Percentiles rank a stretch among this genome's conserved stretches.
These are phyloP conservation scores for Mariannaea elegans DNA, from an alignment of 2,329 filamentous ascomycete species.

Conservation along the genomic window DNA sequence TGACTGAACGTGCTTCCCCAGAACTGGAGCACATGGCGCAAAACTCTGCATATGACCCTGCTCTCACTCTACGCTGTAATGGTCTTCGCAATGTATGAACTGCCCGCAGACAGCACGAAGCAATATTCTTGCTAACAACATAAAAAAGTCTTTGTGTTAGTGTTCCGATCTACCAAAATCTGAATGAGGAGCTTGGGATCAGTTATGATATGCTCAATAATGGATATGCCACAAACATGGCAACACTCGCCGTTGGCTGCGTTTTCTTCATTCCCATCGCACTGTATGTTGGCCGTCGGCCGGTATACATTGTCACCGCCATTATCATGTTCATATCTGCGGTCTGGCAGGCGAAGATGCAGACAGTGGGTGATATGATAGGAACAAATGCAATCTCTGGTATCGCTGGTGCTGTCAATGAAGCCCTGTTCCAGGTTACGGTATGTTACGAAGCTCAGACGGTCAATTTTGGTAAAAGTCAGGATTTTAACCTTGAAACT, in stretches of 20 bases:
- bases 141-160: slow-evolving; percentile 24
- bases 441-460: slow-evolving; percentile 6
- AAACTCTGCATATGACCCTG: slow-evolving; percentile 20
- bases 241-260: slow-evolving; percentile 42
- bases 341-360: slow-evolving; percentile 38
- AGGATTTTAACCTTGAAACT: background rate
- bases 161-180: slow-evolving; percentile 31
- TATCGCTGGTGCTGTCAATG: slow-evolving; percentile 48
- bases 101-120: rapidly evolving
- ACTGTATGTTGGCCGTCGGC: slow-evolving; percentile 43
- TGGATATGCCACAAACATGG: slow-evolving; percentile 40
- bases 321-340: slow-evolving; percentile 31
- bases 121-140: background rate
- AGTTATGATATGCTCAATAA: slow-evolving; percentile 36
- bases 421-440: slow-evolving; percentile 49
- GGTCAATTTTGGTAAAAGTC: no score
- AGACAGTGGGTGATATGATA: slow-evolving; percentile 31
- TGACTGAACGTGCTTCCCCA: background rate
- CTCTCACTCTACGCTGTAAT: slow-evolving; percentile 29
- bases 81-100: slow-evolving; percentile 30
- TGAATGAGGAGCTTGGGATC: slow-evolving; percentile 29
- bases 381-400: slow-evolving; percentile 41
- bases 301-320: slow-evolving; percentile 39
- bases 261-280: slow-evolving; percentile 46
- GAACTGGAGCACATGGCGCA: slow-evolving; percentile 31